Conservation (phyloP, 208 protist genomes). For the Leishmania amazonensis region DNA sequence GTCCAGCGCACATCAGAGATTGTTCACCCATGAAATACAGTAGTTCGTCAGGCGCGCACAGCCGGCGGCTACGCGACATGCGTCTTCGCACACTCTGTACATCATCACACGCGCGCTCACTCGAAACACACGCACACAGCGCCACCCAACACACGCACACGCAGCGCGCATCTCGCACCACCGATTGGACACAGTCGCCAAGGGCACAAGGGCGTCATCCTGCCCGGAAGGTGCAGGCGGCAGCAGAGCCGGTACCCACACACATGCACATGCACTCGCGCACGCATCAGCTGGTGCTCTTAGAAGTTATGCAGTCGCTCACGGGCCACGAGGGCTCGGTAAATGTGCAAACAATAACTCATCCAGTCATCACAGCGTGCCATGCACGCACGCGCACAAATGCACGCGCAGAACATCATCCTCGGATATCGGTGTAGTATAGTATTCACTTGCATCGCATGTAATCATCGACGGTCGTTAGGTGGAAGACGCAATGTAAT, state of each 20-base stretch:
- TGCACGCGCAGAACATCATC: neutral
- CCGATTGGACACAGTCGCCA: conserved; percentile 30
- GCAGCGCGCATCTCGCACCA: conserved; percentile 25
- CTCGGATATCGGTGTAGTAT: neutral
- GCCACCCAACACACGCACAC: neutral
- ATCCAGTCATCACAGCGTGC: conserved; percentile 26
- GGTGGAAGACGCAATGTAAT: conserved; percentile 24
- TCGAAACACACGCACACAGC: neutral
- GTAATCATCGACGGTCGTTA: conserved; percentile 25
- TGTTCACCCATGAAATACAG: conserved; percentile 16
- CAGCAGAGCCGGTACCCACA: neutral
- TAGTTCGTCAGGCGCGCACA: conserved; percentile 5
- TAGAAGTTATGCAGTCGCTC: conserved; percentile 10
- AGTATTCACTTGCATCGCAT: conserved; percentile 15
- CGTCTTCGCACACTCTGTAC: conserved; percentile 6
- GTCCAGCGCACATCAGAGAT: conserved; percentile 10
- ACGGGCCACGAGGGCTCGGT: conserved; percentile 9
- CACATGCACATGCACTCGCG: neutral
- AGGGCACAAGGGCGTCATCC: conserved; percentile 7
- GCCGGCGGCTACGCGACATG: conserved; percentile 7
- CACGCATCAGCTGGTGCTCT: conserved; percentile 10
- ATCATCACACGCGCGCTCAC: neutral
- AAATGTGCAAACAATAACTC: conserved; percentile 23
- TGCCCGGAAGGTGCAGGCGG: conserved; percentile 15
- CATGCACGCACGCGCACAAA: neutral